Evolutionary conservation across 306 rosid genomes (phyloP).

Genomic region (Citrullus colocynthis): DNA sequence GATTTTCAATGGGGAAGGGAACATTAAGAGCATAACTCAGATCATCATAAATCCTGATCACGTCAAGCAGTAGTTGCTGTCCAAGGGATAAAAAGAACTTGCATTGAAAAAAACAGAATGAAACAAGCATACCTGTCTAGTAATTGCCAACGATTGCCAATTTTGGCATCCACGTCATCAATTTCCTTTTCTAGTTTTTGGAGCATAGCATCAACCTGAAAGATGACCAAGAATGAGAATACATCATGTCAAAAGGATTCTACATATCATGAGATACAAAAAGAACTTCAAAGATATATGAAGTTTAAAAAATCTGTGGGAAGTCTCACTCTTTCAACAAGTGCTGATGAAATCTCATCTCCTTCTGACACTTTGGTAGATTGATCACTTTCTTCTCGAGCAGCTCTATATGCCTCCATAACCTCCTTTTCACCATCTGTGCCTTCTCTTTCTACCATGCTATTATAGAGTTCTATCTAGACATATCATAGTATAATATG

Average conservation of each 20-base stretch:
- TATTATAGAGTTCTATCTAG: constrained; percentile 86
- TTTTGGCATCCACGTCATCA: constrained; percentile 88
- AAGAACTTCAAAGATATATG: background rate
- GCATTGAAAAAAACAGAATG: background rate
- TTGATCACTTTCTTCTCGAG: constrained; percentile 53
- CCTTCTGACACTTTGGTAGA: constrained; percentile 31
- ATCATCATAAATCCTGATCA: background rate
- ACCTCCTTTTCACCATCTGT: constrained; percentile 53
- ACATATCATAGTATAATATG: constrained; percentile 1
- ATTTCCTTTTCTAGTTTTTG: constrained; percentile 95
- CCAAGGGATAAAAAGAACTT: background rate
- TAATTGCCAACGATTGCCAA: constrained; percentile 73
- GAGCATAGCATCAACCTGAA: constrained; percentile 88
- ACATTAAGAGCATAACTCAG: background rate
- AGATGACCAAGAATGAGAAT: constrained; percentile 4
- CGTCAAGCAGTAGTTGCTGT: background rate
- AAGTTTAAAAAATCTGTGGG: background rate
- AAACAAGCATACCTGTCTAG: constrained; percentile 58
- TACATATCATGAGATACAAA: background rate
- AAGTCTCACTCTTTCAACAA: constrained; percentile 52
- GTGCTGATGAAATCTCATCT: constrained; percentile 74
- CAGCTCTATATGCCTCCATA: constrained; percentile 75
- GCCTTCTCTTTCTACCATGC: constrained; percentile 74
- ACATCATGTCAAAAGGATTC: background rate
- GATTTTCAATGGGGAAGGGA: background rate